Evolutionary conservation across 1,284 basidiomycete species (phyloP), one percentile per base, ranked within the genome.

Genomic region (Sanguinoderma infundibulare): DNA sequence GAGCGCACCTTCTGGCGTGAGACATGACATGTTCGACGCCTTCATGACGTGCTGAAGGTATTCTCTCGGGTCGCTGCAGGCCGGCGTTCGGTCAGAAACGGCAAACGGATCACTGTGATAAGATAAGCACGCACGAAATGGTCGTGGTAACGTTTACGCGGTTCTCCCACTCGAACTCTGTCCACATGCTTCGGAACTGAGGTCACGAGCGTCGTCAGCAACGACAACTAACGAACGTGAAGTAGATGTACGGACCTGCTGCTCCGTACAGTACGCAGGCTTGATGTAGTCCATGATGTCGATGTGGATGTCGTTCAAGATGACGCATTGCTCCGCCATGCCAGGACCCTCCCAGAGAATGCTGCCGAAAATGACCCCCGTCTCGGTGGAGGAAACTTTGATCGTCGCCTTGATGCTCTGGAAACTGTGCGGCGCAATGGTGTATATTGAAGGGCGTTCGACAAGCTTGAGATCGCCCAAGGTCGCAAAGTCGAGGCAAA

Each of bases 221-320:
- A 51, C 49, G 44, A 35, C 20, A 14, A 14, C 2, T 35, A 20
- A 28, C 40, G 32, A 40, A 28, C 6, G 38, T 44, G 38, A 15
- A 57, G 26, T 26, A 24, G 20, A 15, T 35, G n/a, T 26, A 73
- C 83, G 62, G 72, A 94, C 94, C 86, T 97, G 94, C 34, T 92
- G 89, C 76, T 99, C 97, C 61, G 91, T 98, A 78, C 96, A 98
- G 73, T 94, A 94, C 4, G 96, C 95, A 0, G 97, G 96, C 75
- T 98, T 95, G 81, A 99, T 99, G 77, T 98, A 99, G 77, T 98
- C 97, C 93, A 99, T 97, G 69, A 99, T 98, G 77, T 99, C 98
- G 67, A 98, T 95, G 77, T 98, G 96, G 62, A 98, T 96, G 77
- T 98, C 97, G 76, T 96, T 98, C 71, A 98, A 77, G 53, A 99